phyloP scores from a whole-genome alignment of 129 eudicot genomes.

The Calendula officinalis region DNA sequence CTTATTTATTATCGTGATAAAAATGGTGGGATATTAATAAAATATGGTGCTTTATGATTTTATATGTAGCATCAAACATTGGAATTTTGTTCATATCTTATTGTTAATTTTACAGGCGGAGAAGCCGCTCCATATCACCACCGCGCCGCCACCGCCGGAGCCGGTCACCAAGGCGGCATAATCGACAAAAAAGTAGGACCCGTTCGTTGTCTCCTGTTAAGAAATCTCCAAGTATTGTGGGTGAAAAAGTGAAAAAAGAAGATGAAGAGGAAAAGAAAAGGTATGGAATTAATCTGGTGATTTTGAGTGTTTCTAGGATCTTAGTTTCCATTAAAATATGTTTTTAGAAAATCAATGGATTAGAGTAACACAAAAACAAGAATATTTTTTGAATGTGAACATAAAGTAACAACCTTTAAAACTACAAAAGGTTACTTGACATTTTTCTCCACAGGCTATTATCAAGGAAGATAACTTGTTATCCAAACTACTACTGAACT shows the following conservation, averaged over 20 bases:
- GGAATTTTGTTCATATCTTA: slow-evolving; percentile 34
- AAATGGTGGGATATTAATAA: slow-evolving; percentile 30
- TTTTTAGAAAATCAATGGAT: background rate
- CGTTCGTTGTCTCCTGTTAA: slow-evolving; percentile 48
- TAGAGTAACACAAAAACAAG: slow-evolving; percentile 2
- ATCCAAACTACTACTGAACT: slow-evolving; percentile 75
- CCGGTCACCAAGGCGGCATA: slow-evolving; percentile 64
- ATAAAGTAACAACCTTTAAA: slow-evolving; percentile 50
- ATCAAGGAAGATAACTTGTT: slow-evolving; percentile 89
- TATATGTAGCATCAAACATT: slow-evolving; percentile 15
- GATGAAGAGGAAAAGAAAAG: slow-evolving; percentile 92
- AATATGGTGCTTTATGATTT: slow-evolving; percentile 25
- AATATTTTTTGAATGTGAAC: slow-evolving; percentile 20
- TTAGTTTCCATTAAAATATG: background rate
- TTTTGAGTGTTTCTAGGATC: background rate
- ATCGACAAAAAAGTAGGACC: slow-evolving; percentile 62
- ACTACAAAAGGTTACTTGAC: slow-evolving; percentile 81
- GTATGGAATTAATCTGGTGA: slow-evolving; percentile 33
- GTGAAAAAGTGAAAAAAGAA: slow-evolving; percentile 64
- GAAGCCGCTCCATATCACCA: slow-evolving; percentile 82
- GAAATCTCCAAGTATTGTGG: slow-evolving; percentile 60
- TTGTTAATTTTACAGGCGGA: slow-evolving; percentile 55
- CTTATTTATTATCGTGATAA: slow-evolving; percentile 43
- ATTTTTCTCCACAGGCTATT: slow-evolving; percentile 88
- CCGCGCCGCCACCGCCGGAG: slow-evolving; percentile 61